A percentile compares a stretch with the other conserved stretches of the same genome.
These are phyloP conservation scores for Penicillium sp. DNA, from an alignment of 2,329 filamentous ascomycete genomes.

Conservation along the genomic window DNA sequence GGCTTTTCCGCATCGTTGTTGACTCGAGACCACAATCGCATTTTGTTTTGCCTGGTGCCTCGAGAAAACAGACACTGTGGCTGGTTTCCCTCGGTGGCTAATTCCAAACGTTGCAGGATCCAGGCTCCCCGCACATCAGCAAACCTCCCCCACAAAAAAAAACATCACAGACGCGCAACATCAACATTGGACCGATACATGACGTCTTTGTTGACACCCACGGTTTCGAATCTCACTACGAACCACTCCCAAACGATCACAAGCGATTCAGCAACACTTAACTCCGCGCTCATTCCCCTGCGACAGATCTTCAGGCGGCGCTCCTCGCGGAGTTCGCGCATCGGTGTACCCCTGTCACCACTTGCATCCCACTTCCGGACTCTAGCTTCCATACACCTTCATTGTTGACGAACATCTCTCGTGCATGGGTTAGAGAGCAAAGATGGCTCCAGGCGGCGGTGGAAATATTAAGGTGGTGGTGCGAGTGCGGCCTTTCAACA, in stretches of 20 bases:
- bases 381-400: constrained; percentile 15
- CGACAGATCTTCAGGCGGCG: constrained; percentile 26
- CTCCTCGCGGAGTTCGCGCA: constrained; percentile 37
- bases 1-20: constrained; percentile 33
- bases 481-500: constrained; percentile 91
- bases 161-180: constrained; percentile 16
- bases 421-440: constrained; percentile 41
- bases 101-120: neutral
- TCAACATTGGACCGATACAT: constrained; percentile 30
- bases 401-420: constrained; percentile 16
- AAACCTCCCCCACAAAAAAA: constrained; percentile 18
- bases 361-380: constrained; percentile 18
- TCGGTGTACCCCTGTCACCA: constrained; percentile 27
- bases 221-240: constrained; percentile 19
- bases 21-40: constrained; percentile 21
- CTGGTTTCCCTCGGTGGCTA: constrained; percentile 1
- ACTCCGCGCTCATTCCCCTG: constrained; percentile 8
- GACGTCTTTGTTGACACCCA: constrained; percentile 40
- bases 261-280: neutral
- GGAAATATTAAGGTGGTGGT: constrained; percentile 99
- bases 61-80: constrained; percentile 3
- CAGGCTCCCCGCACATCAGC: constrained; percentile 5
- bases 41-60: constrained; percentile 14
- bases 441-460: constrained; percentile 71
- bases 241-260: constrained; percentile 11